Conservation (phyloP, 768 basidiomycete genomes). For the Sporobolomyces phaffii region DNA sequence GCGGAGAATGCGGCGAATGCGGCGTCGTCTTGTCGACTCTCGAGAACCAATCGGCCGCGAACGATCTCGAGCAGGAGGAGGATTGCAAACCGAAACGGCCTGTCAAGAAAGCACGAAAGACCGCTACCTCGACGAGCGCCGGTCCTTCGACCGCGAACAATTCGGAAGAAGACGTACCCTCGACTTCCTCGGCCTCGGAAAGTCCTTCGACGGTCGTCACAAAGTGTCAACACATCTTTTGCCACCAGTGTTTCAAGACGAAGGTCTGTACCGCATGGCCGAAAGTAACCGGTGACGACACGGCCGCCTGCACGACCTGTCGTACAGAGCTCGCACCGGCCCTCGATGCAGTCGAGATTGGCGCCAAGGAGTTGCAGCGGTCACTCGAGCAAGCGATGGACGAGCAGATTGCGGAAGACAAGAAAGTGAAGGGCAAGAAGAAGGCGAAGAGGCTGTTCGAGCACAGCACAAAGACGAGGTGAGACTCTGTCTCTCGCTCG, state of each 20-base stretch:
- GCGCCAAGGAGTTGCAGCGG: constrained; percentile 53
- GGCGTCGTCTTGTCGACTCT: constrained; percentile 62
- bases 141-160: constrained; percentile 18
- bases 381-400: constrained; percentile 52
- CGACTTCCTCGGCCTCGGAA: not conserved
- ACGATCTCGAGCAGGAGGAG: constrained; percentile 23
- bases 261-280: constrained; percentile 79
- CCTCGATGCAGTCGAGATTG: constrained; percentile 75
- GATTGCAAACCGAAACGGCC: constrained; percentile 28
- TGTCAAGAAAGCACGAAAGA: constrained; percentile 17
- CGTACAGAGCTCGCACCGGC: constrained; percentile 59
- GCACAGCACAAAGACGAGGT: constrained; percentile 43
- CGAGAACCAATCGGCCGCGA: constrained; percentile 26
- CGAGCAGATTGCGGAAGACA: constrained; percentile 59
- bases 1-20: constrained; percentile 84
- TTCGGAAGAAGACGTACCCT: constrained; percentile 20
- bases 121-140: not conserved
- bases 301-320: constrained; percentile 70
- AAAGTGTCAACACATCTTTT: constrained; percentile 90
- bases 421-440: constrained; percentile 49
- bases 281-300: constrained; percentile 53
- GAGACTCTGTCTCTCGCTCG: not conserved
- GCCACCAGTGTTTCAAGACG: constrained; percentile 72
- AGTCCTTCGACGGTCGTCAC: constrained; percentile 59
- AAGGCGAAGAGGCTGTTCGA: constrained; percentile 39